A percentile compares a stretch with the other conserved stretches of the same genome.
Conservation (phyloP, 1,284 basidiomycete species). For the Chondrostereum purpureum region DNA sequence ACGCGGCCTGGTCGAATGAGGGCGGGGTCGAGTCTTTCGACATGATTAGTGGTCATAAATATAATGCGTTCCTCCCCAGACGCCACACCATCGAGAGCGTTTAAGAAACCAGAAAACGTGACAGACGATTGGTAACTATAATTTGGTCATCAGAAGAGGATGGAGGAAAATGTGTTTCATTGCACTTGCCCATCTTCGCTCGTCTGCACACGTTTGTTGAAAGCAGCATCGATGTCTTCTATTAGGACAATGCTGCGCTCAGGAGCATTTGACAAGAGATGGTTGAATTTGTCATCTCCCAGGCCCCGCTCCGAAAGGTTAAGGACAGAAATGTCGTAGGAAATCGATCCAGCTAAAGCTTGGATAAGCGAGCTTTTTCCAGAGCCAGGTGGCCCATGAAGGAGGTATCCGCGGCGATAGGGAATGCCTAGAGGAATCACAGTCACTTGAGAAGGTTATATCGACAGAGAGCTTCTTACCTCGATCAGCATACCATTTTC, state of each 20-base stretch:
- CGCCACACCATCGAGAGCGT: conserved; percentile 96
- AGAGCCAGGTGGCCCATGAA: conserved; percentile 95
- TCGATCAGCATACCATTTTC: conserved; percentile 95
- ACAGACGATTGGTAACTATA: conserved; percentile 85
- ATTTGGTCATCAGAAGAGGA: neutral
- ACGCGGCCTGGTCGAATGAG: conserved; percentile 94
- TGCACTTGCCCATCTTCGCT: conserved; percentile 74
- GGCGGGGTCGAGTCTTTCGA: conserved; percentile 79
- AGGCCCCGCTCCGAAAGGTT: conserved; percentile 96
- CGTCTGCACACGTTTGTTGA: conserved; percentile 85
- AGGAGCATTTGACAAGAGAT: conserved; percentile 88
- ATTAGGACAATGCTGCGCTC: conserved; percentile 91
- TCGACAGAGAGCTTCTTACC: conserved; percentile 43
- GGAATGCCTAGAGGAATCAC: conserved; percentile 73
- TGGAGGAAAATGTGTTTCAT: conserved; percentile 11
- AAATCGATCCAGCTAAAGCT: conserved; percentile 86
- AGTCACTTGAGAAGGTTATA: conserved; percentile 3
- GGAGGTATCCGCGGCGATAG: conserved; percentile 91
- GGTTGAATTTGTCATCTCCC: conserved; percentile 95
- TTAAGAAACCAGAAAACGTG: conserved; percentile 96
- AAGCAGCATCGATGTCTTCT: conserved; percentile 98
- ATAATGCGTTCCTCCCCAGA: conserved; percentile 96
- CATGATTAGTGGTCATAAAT: conserved; percentile 99
- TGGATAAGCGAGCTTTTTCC: conserved; percentile 99
- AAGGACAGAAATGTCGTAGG: conserved; percentile 94